Evolutionary conservation across 2,329 filamentous ascomycete genomes (phyloP).

Genomic region (Aspergillus sp.): DNA sequence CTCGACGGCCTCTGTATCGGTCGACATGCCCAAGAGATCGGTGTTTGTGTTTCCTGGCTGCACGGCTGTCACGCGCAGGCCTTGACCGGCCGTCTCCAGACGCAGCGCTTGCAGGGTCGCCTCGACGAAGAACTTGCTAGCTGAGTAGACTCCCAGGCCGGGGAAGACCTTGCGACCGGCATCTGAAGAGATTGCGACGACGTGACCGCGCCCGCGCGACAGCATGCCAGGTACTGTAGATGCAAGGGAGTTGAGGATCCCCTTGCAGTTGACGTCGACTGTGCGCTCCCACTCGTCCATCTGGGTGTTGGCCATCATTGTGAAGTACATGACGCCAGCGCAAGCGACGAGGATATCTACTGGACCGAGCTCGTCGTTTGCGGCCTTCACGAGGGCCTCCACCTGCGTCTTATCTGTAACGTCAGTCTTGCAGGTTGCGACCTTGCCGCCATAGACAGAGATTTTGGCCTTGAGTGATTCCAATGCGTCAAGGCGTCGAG

Average conservation of each 20-base stretch:
- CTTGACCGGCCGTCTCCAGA: conserved; percentile 72
- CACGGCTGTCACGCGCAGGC: conserved; percentile 70
- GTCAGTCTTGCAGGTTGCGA: conserved; percentile 69
- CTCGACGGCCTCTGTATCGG: conserved; percentile 73
- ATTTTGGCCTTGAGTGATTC: conserved; percentile 66
- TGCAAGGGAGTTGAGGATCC: conserved; percentile 70
- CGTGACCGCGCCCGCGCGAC: conserved; percentile 65
- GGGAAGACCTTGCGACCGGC: conserved; percentile 81
- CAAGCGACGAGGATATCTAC: conserved; percentile 78
- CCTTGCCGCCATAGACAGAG: conserved; percentile 58
- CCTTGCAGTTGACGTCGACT: conserved; percentile 85
- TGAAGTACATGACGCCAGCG: conserved; percentile 86
- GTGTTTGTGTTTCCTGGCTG: conserved; percentile 78
- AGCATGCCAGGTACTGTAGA: conserved; percentile 72
- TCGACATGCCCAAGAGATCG: conserved; percentile 71
- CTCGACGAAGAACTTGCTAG: conserved; percentile 83
- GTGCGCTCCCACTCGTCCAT: conserved; percentile 77
- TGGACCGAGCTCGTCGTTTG: conserved; percentile 64
- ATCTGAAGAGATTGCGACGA: conserved; percentile 80
- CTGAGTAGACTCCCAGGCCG: conserved; percentile 77
- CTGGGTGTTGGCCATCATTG: conserved; percentile 77
- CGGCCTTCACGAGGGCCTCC: conserved; percentile 61
- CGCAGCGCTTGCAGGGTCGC: conserved; percentile 74
- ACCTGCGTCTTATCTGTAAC: conserved; percentile 68
- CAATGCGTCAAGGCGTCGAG: conserved; percentile 68